Evolutionary conservation across 1,284 basidiomycete species (phyloP).

Genomic region (Gymnopus androsaceus): DNA sequence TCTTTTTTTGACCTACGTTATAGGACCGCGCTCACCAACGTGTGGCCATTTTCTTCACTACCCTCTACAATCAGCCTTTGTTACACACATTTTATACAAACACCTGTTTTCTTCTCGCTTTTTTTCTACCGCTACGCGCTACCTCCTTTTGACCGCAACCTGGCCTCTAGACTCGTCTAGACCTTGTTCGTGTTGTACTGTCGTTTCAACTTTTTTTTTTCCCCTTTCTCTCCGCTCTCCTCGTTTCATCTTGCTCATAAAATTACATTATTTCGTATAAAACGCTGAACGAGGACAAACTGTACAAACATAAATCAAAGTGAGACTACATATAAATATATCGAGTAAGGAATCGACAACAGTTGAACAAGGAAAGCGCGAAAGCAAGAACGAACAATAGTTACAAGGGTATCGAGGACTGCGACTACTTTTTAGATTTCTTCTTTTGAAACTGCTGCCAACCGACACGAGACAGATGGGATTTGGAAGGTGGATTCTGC

Average conservation of each 20-base stretch:
- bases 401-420: background rate
- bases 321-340: no score
- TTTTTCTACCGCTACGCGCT: background rate
- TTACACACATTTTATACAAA: no score
- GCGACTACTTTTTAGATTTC: constrained; percentile 17
- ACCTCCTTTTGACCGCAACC: background rate
- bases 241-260: background rate
- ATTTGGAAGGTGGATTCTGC: constrained; percentile 26
- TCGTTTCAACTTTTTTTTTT: background rate
- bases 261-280: background rate
- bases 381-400: background rate
- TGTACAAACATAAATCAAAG: no score
- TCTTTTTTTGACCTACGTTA: constrained; percentile 11
- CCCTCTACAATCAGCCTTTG: background rate
- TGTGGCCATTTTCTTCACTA: constrained; percentile 2
- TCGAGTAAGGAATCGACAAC: background rate
- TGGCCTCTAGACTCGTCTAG: no score
- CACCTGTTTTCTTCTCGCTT: background rate
- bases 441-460: constrained; percentile 60
- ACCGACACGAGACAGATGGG: constrained; percentile 38
- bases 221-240: no score
- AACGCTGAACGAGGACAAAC: background rate
- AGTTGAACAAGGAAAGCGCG: background rate
- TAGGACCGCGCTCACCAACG: constrained; percentile 8
- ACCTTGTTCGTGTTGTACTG: background rate